Conservation (phyloP, 768 basidiomycete genomes). For the Megacollybia marginata region DNA sequence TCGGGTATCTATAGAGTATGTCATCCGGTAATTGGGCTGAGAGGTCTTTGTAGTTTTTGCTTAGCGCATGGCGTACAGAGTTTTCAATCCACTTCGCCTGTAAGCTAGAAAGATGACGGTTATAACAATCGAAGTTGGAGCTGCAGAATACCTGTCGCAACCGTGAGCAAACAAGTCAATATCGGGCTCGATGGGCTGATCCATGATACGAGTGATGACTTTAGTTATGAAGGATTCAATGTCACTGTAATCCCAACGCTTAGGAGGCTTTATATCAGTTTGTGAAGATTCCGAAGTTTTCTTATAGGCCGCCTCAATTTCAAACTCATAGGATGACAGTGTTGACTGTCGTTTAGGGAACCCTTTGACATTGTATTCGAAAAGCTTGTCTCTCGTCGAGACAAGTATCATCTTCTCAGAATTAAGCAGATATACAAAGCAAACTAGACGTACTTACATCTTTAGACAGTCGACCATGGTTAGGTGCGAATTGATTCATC, state of each 20-base stretch:
- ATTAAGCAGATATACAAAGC: too few relatives aligned
- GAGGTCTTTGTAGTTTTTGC: too few relatives aligned
- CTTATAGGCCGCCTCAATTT: constrained; percentile 41
- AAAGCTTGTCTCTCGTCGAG: too few relatives aligned
- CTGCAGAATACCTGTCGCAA: too few relatives aligned
- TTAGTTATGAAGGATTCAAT: constrained; percentile 10
- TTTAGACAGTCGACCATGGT: too few relatives aligned
- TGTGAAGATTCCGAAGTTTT: not conserved
- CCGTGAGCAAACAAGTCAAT: constrained; percentile 25
- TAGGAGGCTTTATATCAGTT: not conserved
- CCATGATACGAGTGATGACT: constrained; percentile 7
- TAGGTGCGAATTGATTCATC: constrained; percentile 35
- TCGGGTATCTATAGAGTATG: constrained; percentile 9
- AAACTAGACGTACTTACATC: too few relatives aligned
- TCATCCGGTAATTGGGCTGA: too few relatives aligned
- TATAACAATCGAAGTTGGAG: constrained; percentile 28
- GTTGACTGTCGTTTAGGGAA: too few relatives aligned
- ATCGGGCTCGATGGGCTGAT: constrained; percentile 11
- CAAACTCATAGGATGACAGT: constrained; percentile 35
- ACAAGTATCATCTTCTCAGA: too few relatives aligned
- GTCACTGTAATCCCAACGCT: constrained; percentile 13
- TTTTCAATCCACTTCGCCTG: too few relatives aligned
- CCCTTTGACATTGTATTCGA: too few relatives aligned
- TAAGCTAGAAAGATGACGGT: constrained; percentile 28
- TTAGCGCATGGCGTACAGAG: too few relatives aligned